phyloP scores from a whole-genome alignment of 2,329 filamentous ascomycete species.

The Fonsecaea erecta region DNA sequence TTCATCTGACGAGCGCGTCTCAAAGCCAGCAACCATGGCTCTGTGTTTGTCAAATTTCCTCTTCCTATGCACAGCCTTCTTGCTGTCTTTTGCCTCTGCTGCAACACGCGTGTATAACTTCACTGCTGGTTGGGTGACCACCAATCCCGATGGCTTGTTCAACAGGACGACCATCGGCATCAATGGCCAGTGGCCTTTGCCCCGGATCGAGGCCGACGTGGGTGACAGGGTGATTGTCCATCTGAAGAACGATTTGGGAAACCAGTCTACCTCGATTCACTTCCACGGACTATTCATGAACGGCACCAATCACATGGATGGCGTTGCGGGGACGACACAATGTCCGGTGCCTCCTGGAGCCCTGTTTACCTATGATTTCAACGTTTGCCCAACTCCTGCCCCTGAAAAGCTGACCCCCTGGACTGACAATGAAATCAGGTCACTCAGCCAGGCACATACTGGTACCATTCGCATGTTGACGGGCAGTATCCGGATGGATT shows the following conservation, averaged over 20 bases:
- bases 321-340: conserved; percentile 51
- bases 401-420: too few species aligned
- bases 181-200: conserved; percentile 69
- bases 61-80: conserved; percentile 40
- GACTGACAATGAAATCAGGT: too few species aligned
- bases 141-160: conserved; percentile 71
- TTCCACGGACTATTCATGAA: conserved; percentile 47
- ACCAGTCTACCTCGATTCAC: conserved; percentile 47
- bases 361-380: conserved; percentile 46
- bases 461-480: conserved; percentile 46
- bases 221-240: conserved; percentile 40
- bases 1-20: conserved; percentile 12
- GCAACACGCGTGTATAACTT: conserved; percentile 62
- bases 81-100: conserved; percentile 37
- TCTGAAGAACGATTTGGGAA: conserved; percentile 44
- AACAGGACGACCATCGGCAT: conserved; percentile 69
- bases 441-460: conserved; percentile 46
- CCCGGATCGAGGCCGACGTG: conserved; percentile 49
- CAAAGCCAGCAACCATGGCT: conserved; percentile 45
- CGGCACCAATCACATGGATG: conserved; percentile 56
- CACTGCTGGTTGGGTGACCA: conserved; percentile 71
- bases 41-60: conserved; percentile 52
- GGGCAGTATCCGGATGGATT: conserved; percentile 40
- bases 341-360: conserved; percentile 49
- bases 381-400: conserved; percentile 42